Evolutionary conservation across 495 filamentous ascomycete species (phyloP).

Genomic region (Halenospora varia): DNA sequence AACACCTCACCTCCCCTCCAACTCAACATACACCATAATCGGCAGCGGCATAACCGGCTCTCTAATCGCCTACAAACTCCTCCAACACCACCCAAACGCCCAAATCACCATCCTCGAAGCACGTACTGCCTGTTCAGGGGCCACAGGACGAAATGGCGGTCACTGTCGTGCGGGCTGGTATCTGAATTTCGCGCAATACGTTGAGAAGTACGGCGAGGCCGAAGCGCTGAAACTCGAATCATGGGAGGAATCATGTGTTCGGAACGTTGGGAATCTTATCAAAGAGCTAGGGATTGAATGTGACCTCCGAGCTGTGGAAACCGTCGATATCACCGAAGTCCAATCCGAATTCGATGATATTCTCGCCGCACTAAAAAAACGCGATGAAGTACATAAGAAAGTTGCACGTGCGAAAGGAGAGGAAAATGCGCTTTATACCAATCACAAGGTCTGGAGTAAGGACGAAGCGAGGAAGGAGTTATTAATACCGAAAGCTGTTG

Average conservation of each 20-base stretch:
- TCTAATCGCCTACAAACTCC: constrained; percentile 44
- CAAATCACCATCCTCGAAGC: constrained; percentile 51
- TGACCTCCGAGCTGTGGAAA: constrained; percentile 44
- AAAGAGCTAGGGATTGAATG: constrained; percentile 44
- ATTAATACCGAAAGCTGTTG: constrained; percentile 35
- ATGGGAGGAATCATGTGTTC: constrained; percentile 51
- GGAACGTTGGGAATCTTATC: constrained; percentile 47
- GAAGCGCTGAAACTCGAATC: constrained; percentile 49
- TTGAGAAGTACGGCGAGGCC: constrained; percentile 30
- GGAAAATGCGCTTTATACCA: constrained; percentile 25
- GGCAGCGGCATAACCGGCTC: constrained; percentile 67
- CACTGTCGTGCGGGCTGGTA: constrained; percentile 13
- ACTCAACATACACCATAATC: constrained; percentile 56
- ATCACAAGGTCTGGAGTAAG: constrained; percentile 40
- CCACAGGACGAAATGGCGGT: constrained; percentile 51
- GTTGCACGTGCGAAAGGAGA: constrained; percentile 37
- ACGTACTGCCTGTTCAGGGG: constrained; percentile 45
- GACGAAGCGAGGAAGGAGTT: constrained; percentile 43
- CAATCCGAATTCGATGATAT: constrained; percentile 41
- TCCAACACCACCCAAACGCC: constrained; percentile 2
- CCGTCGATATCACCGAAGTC: constrained; percentile 55
- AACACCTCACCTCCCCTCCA: constrained; percentile 40
- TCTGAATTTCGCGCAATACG: constrained; percentile 38
- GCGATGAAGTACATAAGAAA: constrained; percentile 40
- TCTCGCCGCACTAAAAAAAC: constrained; percentile 34